Conservation (phyloP, 2,329 filamentous ascomycete genomes). For the Penicillium palitans region DNA sequence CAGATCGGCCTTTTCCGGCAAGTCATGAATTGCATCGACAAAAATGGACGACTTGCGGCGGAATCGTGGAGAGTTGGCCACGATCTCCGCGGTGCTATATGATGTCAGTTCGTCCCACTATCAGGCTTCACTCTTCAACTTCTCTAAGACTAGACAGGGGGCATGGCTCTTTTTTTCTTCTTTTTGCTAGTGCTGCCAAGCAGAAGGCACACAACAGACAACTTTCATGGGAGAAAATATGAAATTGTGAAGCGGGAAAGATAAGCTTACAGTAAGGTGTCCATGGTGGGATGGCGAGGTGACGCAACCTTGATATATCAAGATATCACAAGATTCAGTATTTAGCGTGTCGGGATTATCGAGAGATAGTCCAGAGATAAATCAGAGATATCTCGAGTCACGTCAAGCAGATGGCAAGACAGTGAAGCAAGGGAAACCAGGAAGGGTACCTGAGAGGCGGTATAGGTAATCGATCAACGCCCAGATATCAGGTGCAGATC, state of each 20-base stretch:
- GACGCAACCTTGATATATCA: background rate
- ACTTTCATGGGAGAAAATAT: background rate
- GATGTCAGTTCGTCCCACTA: slow-evolving; percentile 28
- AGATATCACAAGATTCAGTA: background rate
- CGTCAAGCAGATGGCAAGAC: background rate
- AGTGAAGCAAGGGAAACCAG: slow-evolving; percentile 2
- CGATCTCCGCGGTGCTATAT: slow-evolving; percentile 80
- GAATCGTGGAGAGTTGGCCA: slow-evolving; percentile 85
- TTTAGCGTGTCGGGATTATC: background rate
- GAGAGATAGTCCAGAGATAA: background rate
- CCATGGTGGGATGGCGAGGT: slow-evolving; percentile 39
- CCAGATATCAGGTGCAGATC: slow-evolving; percentile 12
- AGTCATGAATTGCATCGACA: slow-evolving; percentile 94
- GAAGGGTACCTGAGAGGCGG: slow-evolving; percentile 15
- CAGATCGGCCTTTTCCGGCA: slow-evolving; percentile 77
- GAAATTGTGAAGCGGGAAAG: background rate
- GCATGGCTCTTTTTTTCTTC: background rate
- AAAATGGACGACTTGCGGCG: slow-evolving; percentile 92
- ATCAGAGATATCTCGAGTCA: background rate
- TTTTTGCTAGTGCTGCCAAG: background rate
- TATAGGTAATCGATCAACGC: slow-evolving; percentile 15
- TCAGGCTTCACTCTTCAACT: background rate
- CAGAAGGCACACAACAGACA: background rate
- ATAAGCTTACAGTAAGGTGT: slow-evolving; percentile 49
- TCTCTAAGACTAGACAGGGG: background rate